Base-by-base conservation (phyloP, 495 filamentous ascomycete genomes). In the Penicillium alfredii region DNA sequence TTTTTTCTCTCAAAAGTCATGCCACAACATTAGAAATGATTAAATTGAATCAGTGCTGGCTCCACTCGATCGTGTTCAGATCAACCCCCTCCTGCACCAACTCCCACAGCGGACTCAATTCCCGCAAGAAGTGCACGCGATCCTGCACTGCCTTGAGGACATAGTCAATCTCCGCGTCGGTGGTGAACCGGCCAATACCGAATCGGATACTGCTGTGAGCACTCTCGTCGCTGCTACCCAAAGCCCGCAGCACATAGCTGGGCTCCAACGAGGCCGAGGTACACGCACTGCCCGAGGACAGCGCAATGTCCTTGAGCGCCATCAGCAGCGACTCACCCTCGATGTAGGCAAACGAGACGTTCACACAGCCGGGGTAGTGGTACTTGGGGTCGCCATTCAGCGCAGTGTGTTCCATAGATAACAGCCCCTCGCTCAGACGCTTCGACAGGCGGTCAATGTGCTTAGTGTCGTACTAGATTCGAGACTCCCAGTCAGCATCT, bases 181-280 rank as follows among this genome's bases (percentile, higher is more conserved):
- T 90, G 4, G 93, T 97, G 64, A 97, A 98, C 19, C 92, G 81
- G 7, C 92, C 92, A 56, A 98, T 98, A 29, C 92, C 92, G 45
- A 98, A 98, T 22, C 92, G 78, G 55, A 98, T 97, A 69, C 86
- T 94, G 60, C 86, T 94, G 66, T 98, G 92, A 17, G 92, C 92
- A 55, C 80, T 95, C 71, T 97, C 92, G 52, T 98, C 92, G 49
- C 87, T 94, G 70, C 80, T 94, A 12, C 92, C 92, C 23, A 98
- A 70, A 8, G 92, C 92, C 27, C 93, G 80, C 14, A 98, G 72
- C 18, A 98, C 92, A 56, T 98, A 98, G 60, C 84, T 90, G 12
- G 92, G 92, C 62, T 98, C 92, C 21, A 98, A 64, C 16, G 93
- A 97, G 2, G 93, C 90, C 13, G 90, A 96, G 7, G 92, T 98